Percentiles rank a stretch among this genome's conserved stretches.
Conservation (phyloP, 805 yeast genomes). For the Ogataea corticis region DNA sequence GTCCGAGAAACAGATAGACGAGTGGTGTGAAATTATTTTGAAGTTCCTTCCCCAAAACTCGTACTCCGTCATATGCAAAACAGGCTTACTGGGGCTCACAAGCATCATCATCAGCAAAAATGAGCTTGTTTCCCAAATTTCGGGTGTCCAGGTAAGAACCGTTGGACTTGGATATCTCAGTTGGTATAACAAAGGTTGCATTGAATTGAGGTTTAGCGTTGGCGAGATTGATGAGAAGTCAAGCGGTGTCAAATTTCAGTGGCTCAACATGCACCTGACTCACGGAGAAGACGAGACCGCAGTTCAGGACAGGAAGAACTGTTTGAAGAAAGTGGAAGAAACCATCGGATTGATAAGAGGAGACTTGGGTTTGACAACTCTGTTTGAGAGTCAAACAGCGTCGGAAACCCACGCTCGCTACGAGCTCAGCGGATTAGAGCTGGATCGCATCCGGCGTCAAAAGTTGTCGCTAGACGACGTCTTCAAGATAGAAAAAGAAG, state of each 20-base stretch:
- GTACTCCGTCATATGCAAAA: conserved; percentile 41
- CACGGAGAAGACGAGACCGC: conserved; percentile 41
- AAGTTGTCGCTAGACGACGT: conserved; percentile 13
- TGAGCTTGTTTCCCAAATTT: conserved; percentile 39
- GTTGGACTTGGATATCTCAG: conserved; percentile 60
- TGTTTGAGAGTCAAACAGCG: not conserved
- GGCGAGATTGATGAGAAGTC: conserved; percentile 39
- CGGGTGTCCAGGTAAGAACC: conserved; percentile 39
- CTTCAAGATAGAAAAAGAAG: conserved; percentile 15
- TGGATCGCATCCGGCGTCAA: conserved; percentile 8
- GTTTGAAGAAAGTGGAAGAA: conserved; percentile 21
- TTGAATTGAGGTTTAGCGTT: conserved; percentile 42
- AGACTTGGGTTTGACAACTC: conserved; percentile 18
- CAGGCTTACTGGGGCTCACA: conserved; percentile 54
- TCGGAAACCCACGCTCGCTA: not conserved
- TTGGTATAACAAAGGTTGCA: conserved; percentile 68
- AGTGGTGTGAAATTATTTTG: conserved; percentile 35
- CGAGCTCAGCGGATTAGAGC: conserved; percentile 20
- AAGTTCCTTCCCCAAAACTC: conserved; percentile 23
- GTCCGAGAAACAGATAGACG: conserved; percentile 33
- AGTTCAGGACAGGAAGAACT: conserved; percentile 14
- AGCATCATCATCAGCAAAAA: conserved; percentile 43
- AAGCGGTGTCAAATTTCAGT: conserved; percentile 34
- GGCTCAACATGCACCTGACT: conserved; percentile 55
- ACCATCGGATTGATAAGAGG: conserved; percentile 9